A percentile compares a stretch with the other conserved stretches of the same genome.
Evolutionary conservation across 73 alveolate species (phyloP).

Genomic region (Blepharisma japonicum): DNA sequence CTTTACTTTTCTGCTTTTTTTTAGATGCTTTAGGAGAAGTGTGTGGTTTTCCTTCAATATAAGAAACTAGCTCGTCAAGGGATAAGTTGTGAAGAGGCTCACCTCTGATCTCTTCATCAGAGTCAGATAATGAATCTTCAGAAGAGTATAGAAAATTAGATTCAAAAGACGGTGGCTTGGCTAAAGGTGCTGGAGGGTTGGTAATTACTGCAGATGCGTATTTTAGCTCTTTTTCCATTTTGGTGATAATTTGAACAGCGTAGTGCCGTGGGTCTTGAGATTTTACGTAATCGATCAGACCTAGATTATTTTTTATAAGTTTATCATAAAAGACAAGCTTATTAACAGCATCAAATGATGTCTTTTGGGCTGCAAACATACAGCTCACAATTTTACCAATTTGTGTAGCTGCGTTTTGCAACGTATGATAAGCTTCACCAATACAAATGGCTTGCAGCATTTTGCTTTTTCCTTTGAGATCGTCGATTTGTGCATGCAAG

Average conservation of each 20-base stretch:
- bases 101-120: background rate
- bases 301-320: background rate
- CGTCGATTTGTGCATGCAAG: background rate
- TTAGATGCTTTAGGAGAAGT: background rate
- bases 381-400: background rate
- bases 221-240: background rate
- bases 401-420: slow-evolving; percentile 19
- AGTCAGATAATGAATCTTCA: background rate
- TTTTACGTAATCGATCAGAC: background rate
- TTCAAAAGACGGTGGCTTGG: background rate
- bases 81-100: slow-evolving; percentile 19
- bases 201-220: background rate
- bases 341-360: background rate
- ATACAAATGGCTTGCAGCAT: slow-evolving; percentile 7
- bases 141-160: background rate
- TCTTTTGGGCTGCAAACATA: background rate
- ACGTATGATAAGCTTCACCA: slow-evolving; percentile 4
- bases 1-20: slow-evolving; percentile 2
- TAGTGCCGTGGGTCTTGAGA: background rate
- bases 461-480: background rate
- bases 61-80: background rate
- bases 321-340: background rate
- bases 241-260: background rate
- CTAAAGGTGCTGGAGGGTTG: background rate
- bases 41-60: background rate